Evolutionary conservation across 2,329 filamentous ascomycete genomes (phyloP), one percentile per base, ranked within the genome.

Genomic region (Lojkania enalia): DNA sequence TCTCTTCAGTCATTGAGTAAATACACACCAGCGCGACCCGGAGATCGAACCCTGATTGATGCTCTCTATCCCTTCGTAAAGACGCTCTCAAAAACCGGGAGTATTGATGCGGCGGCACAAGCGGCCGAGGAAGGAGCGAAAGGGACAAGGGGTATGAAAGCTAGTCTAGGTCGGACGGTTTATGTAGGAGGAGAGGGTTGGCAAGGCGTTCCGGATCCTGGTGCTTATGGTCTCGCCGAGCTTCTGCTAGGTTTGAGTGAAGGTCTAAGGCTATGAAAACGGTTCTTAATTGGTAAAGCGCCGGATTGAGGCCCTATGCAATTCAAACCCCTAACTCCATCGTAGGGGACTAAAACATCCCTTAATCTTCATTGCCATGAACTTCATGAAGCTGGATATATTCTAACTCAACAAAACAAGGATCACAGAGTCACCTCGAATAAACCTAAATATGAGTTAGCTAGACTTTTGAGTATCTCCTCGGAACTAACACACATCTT

Each of bases 21-120:
- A 63, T 97, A 97, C 70, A 99, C 94, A 2, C 91, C 92, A 1
- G 94, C 94, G 0, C 83, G 86, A 41, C 86, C 87, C 0, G 94
- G 94, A 20, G 94, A 99, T 67, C 81, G 94, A 39, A 99, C 94
- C 0, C 74, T 97, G 25, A 81, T 97, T 23, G 94, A 99, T 71
- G 90, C 92, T 1, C 76, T 99, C 38, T 82, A 88, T 51, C 94
- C 94, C 1, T 99, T 97, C 65, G 85, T 95, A 39, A 81, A 89
- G 32, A 81, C 79, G 2, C 78, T 97, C 2, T 77, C 72, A 5
- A 71, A 79, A 60, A 84, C 83, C 0, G 82, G 81, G 12, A 81
- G 88, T 63, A 67, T 94, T 15, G 79, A 82, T 54, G 77, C 83
- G 64, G 91, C 94, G 5, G 90, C 89, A 0, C 76, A 83, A 58